Base-by-base conservation (phyloP, 1,284 basidiomycete genomes). In the Cerioporus squamosus region DNA sequence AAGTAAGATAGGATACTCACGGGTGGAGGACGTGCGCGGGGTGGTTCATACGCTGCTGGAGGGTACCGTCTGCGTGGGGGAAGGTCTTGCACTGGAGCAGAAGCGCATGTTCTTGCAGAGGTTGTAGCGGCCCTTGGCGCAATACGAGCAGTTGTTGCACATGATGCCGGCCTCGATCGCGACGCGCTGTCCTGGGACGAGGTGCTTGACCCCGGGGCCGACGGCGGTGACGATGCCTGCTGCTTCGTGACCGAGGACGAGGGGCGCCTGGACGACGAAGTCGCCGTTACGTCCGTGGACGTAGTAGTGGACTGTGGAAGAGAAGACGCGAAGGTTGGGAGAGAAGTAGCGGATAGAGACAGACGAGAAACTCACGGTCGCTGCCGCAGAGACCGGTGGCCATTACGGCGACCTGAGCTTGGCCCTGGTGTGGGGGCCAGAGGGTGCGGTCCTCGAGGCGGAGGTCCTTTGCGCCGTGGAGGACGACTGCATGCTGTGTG, bases 81-180 rank as follows among this genome's bases (percentile, higher is more conserved):
- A 90, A 93, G 10, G 93, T 94, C 74, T 96, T 45, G 96, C 96
- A 53, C 87, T 90, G 60, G 85, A 89, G 68, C 91, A 92, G 77
- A 98, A 98, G 61, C 93, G 85, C 87, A 98, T 83, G 66, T 77
- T 76, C 67, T 88, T 87, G 82, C 96, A 98, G 59, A 98, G 86
- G 79, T 98, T 98, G 81, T 98, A 98, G 40, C 93, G 84, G n/a
- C 93, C 93, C 48, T 81, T 80, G 40, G 74, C 67, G 74, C 91
- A 92, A 70, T 80, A 86, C 47, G 77, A 73, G 74, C 90, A 93
- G 45, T 80, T 80, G 59, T 85, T 85, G 79, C 95, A 98, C 81
- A 88, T 88, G 69, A 95, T 85, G 42, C 96, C 96, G 12, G 94
- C 92, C 74, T 98, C 96, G 71, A 98, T 91, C 17, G 95, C 96